These are phyloP conservation scores for Escallonia rubra DNA, from an alignment of 129 eudicot species.

Conservation along the genomic window DNA sequence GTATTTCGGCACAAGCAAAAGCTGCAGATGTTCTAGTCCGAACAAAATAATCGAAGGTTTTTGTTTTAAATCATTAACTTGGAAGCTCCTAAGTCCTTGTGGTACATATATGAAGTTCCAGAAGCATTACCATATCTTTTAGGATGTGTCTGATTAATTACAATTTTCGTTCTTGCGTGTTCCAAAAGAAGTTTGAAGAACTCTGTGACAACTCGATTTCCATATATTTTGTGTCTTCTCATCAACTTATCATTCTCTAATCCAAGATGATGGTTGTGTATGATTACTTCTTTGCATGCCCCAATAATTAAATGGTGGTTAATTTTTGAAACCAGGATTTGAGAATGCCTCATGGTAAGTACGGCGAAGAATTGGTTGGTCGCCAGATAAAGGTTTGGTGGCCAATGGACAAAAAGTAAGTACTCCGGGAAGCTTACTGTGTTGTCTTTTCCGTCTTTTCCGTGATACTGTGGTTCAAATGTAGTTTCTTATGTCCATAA, in stretches of 20 bases:
- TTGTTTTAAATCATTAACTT: background rate
- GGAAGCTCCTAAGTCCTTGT: background rate
- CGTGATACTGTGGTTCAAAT: background rate
- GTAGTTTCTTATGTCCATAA: background rate
- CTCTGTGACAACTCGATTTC: background rate
- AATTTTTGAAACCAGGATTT: slow-evolving; percentile 24
- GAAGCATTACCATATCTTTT: background rate
- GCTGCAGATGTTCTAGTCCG: too few species aligned
- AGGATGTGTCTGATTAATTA: background rate
- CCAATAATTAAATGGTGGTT: background rate
- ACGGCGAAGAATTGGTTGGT: slow-evolving; percentile 60
- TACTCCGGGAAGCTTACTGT: background rate
- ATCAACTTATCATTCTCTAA: background rate
- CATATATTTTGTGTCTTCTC: background rate
- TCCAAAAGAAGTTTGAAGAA: too few species aligned
- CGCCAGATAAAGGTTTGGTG: slow-evolving; percentile 76
- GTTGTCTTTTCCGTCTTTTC: background rate
- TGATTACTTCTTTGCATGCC: background rate
- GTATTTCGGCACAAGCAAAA: too few species aligned
- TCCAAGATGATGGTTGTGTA: background rate
- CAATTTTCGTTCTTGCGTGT: too few species aligned
- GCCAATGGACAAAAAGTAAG: slow-evolving; percentile 72
- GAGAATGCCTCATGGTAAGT: slow-evolving; percentile 10
- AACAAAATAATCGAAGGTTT: too few species aligned
- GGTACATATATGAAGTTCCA: background rate